phyloP scores from a whole-genome alignment of 164 flowering plant genomes.

The Chimonanthus salicifolius region DNA sequence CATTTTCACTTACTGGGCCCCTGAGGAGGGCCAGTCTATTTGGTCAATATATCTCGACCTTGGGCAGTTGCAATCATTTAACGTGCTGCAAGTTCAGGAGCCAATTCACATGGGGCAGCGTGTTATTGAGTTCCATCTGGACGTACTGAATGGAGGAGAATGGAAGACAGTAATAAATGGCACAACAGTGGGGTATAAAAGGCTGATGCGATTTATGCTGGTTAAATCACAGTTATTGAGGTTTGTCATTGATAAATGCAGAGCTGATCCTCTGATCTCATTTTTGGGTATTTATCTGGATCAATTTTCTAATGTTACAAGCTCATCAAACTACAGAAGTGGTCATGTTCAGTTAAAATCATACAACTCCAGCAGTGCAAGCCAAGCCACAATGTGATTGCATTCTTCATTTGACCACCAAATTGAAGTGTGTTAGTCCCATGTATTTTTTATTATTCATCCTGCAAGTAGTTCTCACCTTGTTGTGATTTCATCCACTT shows the following conservation, averaged over 20 bases:
- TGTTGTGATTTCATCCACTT: too few relatives aligned
- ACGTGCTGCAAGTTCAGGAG: slow-evolving; percentile 74
- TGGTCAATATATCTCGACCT: slow-evolving; percentile 57
- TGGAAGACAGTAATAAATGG: slow-evolving; percentile 55
- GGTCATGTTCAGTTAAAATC: slow-evolving; percentile 30
- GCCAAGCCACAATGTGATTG: background rate
- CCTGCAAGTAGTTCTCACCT: too few relatives aligned
- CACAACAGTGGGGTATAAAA: slow-evolving; percentile 75
- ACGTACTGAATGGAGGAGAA: slow-evolving; percentile 32
- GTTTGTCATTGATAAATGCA: slow-evolving; percentile 56
- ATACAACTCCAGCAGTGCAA: slow-evolving; percentile 17
- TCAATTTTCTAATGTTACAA: slow-evolving; percentile 27
- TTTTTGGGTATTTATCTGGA: slow-evolving; percentile 61
- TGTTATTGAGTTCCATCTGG: slow-evolving; percentile 54
- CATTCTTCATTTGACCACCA: too few relatives aligned
- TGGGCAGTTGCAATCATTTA: slow-evolving; percentile 38
- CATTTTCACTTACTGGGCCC: slow-evolving; percentile 77
- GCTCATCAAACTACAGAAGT: slow-evolving; percentile 14
- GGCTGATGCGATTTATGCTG: slow-evolving; percentile 49
- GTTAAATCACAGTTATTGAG: slow-evolving; percentile 44
- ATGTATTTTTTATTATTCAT: too few relatives aligned
- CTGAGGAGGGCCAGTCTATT: slow-evolving; percentile 42
- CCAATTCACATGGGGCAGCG: slow-evolving; percentile 97
- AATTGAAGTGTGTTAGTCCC: too few relatives aligned
- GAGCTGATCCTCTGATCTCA: slow-evolving; percentile 71